Evolutionary conservation across 2,329 filamentous ascomycete genomes (phyloP).

Genomic region (Neodidymelliopsis sp.): DNA sequence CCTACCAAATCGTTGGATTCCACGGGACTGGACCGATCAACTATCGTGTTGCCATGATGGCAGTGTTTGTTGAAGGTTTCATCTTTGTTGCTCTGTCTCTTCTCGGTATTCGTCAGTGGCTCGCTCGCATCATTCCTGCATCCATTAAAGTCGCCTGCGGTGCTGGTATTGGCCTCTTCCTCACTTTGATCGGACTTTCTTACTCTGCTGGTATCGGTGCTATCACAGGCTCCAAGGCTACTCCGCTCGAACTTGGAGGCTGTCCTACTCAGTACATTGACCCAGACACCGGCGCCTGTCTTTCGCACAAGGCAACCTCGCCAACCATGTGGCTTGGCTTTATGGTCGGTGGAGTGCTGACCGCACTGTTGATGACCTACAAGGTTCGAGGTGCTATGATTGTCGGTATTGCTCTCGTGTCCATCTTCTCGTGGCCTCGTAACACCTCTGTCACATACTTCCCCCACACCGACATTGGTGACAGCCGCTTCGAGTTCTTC

Average conservation of each 20-base stretch:
- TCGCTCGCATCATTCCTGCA: slow-evolving; percentile 68
- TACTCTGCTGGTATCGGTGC: slow-evolving; percentile 84
- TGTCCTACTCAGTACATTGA: slow-evolving; percentile 64
- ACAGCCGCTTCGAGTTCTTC: slow-evolving; percentile 82
- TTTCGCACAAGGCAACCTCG: slow-evolving; percentile 76
- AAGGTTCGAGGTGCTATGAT: slow-evolving; percentile 87
- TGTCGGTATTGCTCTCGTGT: slow-evolving; percentile 80
- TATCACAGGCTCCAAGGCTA: slow-evolving; percentile 70
- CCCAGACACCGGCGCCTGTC: slow-evolving; percentile 62
- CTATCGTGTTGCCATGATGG: slow-evolving; percentile 79
- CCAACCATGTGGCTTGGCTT: slow-evolving; percentile 89
- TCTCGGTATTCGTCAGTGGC: slow-evolving; percentile 75
- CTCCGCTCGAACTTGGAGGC: slow-evolving; percentile 78
- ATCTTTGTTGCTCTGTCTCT: slow-evolving; percentile 82
- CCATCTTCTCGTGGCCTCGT: slow-evolving; percentile 87
- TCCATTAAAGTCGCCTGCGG: slow-evolving; percentile 93
- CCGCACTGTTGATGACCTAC: slow-evolving; percentile 82
- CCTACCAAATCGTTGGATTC: slow-evolving; percentile 79
- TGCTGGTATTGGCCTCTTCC: slow-evolving; percentile 86
- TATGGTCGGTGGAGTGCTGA: slow-evolving; percentile 83
- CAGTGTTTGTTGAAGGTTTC: slow-evolving; percentile 87
- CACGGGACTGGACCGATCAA: slow-evolving; percentile 73
- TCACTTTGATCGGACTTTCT: slow-evolving; percentile 78
- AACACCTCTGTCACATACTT: slow-evolving; percentile 80
- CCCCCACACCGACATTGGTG: slow-evolving; percentile 72